Base-by-base conservation (phyloP, 495 filamentous ascomycete genomes). In the Ramalina intermedia region DNA sequence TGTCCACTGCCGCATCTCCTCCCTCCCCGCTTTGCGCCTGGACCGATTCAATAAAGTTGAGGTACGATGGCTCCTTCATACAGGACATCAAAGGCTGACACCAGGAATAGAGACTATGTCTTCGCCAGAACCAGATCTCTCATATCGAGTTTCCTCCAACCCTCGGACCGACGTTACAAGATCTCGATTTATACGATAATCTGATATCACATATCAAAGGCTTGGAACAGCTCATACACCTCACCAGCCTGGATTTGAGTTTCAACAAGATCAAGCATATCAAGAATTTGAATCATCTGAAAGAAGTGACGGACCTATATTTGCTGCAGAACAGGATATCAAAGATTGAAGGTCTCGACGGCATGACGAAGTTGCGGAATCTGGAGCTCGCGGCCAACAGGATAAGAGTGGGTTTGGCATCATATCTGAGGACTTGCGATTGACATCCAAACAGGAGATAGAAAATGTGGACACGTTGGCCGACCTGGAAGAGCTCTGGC, bases 201-300 rank as follows among this genome's bases (percentile, higher is more conserved):
- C 71, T 89, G n/a, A 88, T 98, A 57, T 75, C 79, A 3, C 88
- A 94, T 60, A 75, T 96, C 59, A 78, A 81, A 55, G 85, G 85
- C 33, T 74, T 99, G 26, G 87, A 94, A 24, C 72, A 79, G 41
- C 76, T 96, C 35, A 70, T 66, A 8, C 69, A 84, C 29, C 71
- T 99, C 17, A 85, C 73, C 13, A 84, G 70, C 48, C 75, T 99
- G 43, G 91, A 99, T 61, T 70, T 99, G 36, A 90, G 85, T 58
- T 99, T 94, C 77, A 99, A 99, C 66, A 96, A 95, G 69, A 90
- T 99, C 68, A 96, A 94, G 63, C 89, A 96, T 62, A 94, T 99
- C 72, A 93, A 93, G 68, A 77, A 87, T 58, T 66, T 96, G 57
- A 71, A 76, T 37, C 85, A 93, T 62, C 71, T 98, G 21, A 77